Conservation (phyloP, 2,329 filamentous ascomycete genomes). For the Pezicula rhizophila region DNA sequence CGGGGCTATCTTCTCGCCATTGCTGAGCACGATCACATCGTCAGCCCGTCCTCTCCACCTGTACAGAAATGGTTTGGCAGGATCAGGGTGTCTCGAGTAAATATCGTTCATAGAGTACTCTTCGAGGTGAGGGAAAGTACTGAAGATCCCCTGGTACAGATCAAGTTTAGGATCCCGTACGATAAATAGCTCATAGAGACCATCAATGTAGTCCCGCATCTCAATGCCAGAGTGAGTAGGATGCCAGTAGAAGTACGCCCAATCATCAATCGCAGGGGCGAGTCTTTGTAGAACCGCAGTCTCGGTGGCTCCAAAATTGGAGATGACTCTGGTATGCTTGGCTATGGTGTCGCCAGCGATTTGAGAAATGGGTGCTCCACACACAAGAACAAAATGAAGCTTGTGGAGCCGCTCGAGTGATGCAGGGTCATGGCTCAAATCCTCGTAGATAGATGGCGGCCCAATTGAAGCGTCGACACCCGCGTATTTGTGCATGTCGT, state of each 20-base stretch:
- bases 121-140: constrained; percentile 11
- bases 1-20: constrained; percentile 40
- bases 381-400: constrained; percentile 13
- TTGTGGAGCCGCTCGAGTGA: constrained; percentile 15
- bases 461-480: constrained; percentile 17
- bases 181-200: constrained; percentile 10
- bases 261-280: constrained; percentile 12
- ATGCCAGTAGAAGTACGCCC: constrained; percentile 20
- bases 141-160: constrained; percentile 10
- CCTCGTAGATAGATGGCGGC: constrained; percentile 16
- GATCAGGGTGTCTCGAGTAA: constrained; percentile 11
- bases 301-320: constrained; percentile 17
- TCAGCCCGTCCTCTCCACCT: constrained; percentile 11
- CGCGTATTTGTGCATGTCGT: constrained; percentile 19
- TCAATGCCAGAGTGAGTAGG: constrained; percentile 11
- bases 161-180: constrained; percentile 9
- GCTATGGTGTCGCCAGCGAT: constrained; percentile 10
- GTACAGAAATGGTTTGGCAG: constrained; percentile 10
- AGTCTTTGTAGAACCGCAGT: constrained; percentile 12
- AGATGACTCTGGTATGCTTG: constrained; percentile 12
- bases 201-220: constrained; percentile 8
- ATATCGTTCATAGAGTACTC: constrained; percentile 14
- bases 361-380: constrained; percentile 18
- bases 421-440: constrained; percentile 12
- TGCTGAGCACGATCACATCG: constrained; percentile 20